Evolutionary conservation across 2,329 filamentous ascomycete species (phyloP), one percentile per base, ranked within the genome.

Genomic region (Niveomyces coronatus): DNA sequence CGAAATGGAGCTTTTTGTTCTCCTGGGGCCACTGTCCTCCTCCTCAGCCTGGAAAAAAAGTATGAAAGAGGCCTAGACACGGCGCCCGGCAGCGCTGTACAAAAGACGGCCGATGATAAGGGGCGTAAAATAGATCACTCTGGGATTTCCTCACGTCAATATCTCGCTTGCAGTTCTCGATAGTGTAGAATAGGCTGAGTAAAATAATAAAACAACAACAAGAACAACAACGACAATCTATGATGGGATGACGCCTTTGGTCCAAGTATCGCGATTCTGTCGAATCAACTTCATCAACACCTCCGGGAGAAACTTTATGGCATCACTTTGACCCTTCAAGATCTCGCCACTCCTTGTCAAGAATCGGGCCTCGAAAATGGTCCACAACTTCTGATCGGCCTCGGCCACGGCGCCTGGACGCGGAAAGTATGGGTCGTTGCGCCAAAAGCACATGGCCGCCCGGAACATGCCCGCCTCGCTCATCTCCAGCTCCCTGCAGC

Each of bases 341-440:
- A 34, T 9, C 3, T 10, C 4, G 8, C 4, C 10, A 14, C 37
- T 39, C 9, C 3, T 18, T 9, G 29, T 14, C 17, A 39, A 10
- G 23, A 39, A 34, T 4, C 24, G 18, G 10, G 5, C 16, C 13
- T 29, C 20, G 13, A 59, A 58, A 5, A 36, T 15, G 1, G 35
- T 13, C 54, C 54, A 57, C 0, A 54, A 44, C 1, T 15, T 8
- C 7, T 37, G 18, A 14, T 54, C 51, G 1, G 20, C 19, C 1
- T 23, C 18, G 2, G 32, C 14, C 3, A 24, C 18, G 7, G 32
- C 29, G 2, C 43, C 44, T 6, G 64, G 67, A 0, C 60, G 56
- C 3, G 68, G 69, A 45, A 60, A 74, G 40, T 61, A 76, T 0
- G 67, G 68, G 39, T 74, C 70, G 35, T 74, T 76, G 4, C 53